Conservation (phyloP, 306 rosid genomes). For the Arachis stenosperma region DNA sequence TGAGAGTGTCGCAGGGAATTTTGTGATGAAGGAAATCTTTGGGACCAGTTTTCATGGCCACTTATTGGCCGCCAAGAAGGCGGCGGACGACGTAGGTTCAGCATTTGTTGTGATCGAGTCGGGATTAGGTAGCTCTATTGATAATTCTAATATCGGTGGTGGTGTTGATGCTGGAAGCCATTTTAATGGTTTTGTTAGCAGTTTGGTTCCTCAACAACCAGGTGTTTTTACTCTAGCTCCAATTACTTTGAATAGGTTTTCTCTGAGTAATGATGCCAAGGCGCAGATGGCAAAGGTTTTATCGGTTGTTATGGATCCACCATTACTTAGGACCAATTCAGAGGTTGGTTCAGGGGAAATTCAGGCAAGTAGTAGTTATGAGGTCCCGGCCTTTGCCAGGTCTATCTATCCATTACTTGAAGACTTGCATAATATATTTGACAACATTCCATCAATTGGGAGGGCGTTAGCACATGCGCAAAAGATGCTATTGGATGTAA, state of each 20-base stretch:
- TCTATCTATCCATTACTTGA: slow-evolving; percentile 70
- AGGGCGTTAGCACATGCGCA: slow-evolving; percentile 68
- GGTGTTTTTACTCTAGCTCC: slow-evolving; percentile 46
- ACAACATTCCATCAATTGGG: slow-evolving; percentile 64
- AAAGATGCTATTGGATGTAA: slow-evolving; percentile 67
- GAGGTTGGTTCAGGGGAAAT: slow-evolving; percentile 44
- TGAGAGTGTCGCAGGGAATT: slow-evolving; percentile 59
- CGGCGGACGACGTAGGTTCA: slow-evolving; percentile 67
- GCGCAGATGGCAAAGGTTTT: slow-evolving; percentile 47
- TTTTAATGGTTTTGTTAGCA: slow-evolving; percentile 53
- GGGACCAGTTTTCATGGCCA: slow-evolving; percentile 75
- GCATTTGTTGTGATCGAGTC: slow-evolving; percentile 65
- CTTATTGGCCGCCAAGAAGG: slow-evolving; percentile 66
- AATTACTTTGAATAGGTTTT: slow-evolving; percentile 43
- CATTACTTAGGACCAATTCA: slow-evolving; percentile 31
- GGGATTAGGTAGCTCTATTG: slow-evolving; percentile 32
- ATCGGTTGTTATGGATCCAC: slow-evolving; percentile 48
- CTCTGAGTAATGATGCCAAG: slow-evolving; percentile 47
- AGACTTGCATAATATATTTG: slow-evolving; percentile 65
- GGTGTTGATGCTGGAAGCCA: slow-evolving; percentile 40
- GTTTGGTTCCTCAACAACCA: slow-evolving; percentile 63
- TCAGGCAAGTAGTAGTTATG: slow-evolving; percentile 45
- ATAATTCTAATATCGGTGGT: neutral
- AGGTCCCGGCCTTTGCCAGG: slow-evolving; percentile 67
- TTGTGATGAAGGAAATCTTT: slow-evolving; percentile 70